phyloP scores from a whole-genome alignment of 768 basidiomycete genomes.

The Lactifluus subvellereus region DNA sequence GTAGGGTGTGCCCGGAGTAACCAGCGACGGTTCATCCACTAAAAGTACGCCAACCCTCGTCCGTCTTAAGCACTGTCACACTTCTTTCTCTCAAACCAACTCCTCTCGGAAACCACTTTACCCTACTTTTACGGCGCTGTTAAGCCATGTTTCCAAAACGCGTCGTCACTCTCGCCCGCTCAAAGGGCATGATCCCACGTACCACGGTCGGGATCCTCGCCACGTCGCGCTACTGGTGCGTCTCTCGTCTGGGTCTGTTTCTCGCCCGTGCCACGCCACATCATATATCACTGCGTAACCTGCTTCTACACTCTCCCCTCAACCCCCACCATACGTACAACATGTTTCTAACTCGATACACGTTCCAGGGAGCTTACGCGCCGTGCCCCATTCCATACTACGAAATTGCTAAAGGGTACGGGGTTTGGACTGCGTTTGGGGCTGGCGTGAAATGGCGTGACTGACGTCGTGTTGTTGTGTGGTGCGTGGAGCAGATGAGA shows the following conservation, averaged over 20 bases:
- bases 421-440: slow-evolving; percentile 5
- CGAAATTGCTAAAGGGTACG: slow-evolving; percentile 63
- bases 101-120: neutral
- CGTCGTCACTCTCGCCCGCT: slow-evolving; percentile 23
- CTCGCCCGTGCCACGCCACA: neutral
- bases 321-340: neutral
- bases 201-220: slow-evolving; percentile 16
- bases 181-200: slow-evolving; percentile 19
- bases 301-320: slow-evolving; percentile 3
- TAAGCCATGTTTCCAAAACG: slow-evolving; percentile 24
- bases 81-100: neutral
- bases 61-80: neutral
- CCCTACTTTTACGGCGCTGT: neutral
- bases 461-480: slow-evolving; percentile 3
- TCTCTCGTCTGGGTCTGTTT: neutral
- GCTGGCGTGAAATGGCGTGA: slow-evolving; percentile 6
- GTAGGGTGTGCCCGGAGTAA: neutral
- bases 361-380: slow-evolving; percentile 42
- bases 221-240: slow-evolving; percentile 23
- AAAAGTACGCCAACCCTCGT: neutral
- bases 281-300: neutral
- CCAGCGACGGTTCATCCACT: too few species aligned
- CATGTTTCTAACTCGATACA: slow-evolving; percentile 12
- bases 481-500: slow-evolving; percentile 52
- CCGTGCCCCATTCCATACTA: slow-evolving; percentile 63